phyloP scores from a whole-genome alignment of 139 green algal genomes.

The Raphidocelis subcapitata region DNA sequence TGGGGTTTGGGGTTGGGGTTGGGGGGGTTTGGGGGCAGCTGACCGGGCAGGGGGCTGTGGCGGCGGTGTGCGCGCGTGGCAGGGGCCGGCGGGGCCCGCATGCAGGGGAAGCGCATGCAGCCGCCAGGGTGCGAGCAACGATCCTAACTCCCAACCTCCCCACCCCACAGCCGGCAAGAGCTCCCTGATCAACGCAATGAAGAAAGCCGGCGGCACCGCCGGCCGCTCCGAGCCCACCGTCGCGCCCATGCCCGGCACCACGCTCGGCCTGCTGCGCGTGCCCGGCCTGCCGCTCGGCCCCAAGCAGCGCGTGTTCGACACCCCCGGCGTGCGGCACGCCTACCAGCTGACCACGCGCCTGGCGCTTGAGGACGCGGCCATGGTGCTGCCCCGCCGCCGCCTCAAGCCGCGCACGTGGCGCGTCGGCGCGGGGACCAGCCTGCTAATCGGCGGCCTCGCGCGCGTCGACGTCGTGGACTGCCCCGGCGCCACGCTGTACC shows the following conservation, averaged over 20 bases:
- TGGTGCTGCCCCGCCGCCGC: slow-evolving; percentile 68
- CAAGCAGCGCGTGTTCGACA: slow-evolving; percentile 86
- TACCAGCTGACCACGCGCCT: slow-evolving; percentile 82
- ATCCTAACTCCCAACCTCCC: no score
- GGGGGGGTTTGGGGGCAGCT: no score
- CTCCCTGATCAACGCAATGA: slow-evolving; percentile 93
- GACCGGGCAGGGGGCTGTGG: no score
- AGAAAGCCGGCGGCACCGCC: slow-evolving; percentile 47
- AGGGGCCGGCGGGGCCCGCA: no score
- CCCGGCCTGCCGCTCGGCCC: slow-evolving; percentile 63
- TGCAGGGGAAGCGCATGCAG: no score
- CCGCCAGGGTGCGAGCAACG: no score
- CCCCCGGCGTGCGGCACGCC: slow-evolving; percentile 90
- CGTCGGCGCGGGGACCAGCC: slow-evolving; percentile 56
- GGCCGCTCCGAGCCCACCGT: slow-evolving; percentile 66
- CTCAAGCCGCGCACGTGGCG: slow-evolving; percentile 91
- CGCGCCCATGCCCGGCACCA: slow-evolving; percentile 90
- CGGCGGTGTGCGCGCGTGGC: no score
- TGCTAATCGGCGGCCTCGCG: slow-evolving; percentile 86
- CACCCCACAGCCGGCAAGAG: slow-evolving; percentile 83
- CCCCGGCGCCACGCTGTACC: slow-evolving; percentile 82
- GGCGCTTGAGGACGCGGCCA: slow-evolving; percentile 64
- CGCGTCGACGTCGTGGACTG: slow-evolving; percentile 84
- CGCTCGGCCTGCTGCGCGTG: slow-evolving; percentile 86
- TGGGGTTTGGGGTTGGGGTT: slow-evolving; percentile 54